A percentile compares a stretch with the other conserved stretches of the same genome.
Conservation (phyloP, 306 rosid genomes). For the Acacia confusa region DNA sequence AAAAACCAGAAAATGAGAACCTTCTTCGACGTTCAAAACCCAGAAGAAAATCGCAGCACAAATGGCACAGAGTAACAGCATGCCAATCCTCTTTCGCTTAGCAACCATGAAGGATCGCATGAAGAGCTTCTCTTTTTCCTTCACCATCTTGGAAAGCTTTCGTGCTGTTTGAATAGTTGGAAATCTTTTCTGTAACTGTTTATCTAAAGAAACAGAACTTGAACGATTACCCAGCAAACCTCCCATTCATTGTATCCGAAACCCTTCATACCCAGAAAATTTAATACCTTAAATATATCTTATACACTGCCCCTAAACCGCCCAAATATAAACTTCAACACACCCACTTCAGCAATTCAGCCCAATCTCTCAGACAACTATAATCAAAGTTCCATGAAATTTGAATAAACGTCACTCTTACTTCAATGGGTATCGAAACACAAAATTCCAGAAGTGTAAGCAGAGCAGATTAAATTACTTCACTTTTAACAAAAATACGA, state of each 20-base stretch:
- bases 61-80: constrained; percentile 78
- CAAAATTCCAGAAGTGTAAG: background rate
- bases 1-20: constrained; percentile 28
- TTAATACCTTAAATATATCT: background rate
- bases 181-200: constrained; percentile 55
- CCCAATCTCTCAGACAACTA: constrained; percentile 9
- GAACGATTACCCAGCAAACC: constrained; percentile 72
- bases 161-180: constrained; percentile 51
- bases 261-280: constrained; percentile 26
- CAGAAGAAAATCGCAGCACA: constrained; percentile 74
- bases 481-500: background rate
- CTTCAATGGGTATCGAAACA: constrained; percentile 23
- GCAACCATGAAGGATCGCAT: constrained; percentile 80
- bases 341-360: background rate
- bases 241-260: constrained; percentile 65
- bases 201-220: constrained; percentile 81
- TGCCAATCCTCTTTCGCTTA: constrained; percentile 78
- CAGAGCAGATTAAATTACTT: background rate
- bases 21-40: constrained; percentile 79
- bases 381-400: constrained; percentile 19
- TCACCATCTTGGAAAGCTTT: constrained; percentile 75
- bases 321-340: background rate
- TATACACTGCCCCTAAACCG: background rate
- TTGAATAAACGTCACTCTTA: constrained; percentile 26
- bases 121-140: constrained; percentile 77